These are phyloP conservation scores for Dacryopinax primogenitus DNA, from an alignment of 768 basidiomycete species.

Conservation along the genomic window DNA sequence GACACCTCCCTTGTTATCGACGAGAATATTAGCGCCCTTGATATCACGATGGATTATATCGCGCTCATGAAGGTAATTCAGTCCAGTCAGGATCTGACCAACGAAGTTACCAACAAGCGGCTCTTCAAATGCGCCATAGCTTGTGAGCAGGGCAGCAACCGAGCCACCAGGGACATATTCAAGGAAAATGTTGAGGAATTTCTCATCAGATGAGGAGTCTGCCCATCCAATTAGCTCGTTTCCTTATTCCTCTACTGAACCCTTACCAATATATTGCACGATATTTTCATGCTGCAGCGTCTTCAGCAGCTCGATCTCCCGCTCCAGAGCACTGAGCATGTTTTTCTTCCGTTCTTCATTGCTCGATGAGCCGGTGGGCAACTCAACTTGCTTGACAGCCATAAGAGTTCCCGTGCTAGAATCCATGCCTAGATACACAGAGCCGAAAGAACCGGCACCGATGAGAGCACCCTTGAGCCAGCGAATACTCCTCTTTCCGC, in stretches of 20 bases:
- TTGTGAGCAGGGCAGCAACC: slow-evolving; percentile 73
- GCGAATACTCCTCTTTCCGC: slow-evolving; percentile 54
- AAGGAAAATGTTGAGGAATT: slow-evolving; percentile 87
- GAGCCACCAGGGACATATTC: slow-evolving; percentile 96
- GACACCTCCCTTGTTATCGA: slow-evolving; percentile 94
- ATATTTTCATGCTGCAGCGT: slow-evolving; percentile 91
- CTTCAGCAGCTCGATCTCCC: slow-evolving; percentile 87
- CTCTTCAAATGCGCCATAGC: slow-evolving; percentile 92
- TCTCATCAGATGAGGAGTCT: slow-evolving; percentile 91
- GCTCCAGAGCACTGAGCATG: slow-evolving; percentile 83
- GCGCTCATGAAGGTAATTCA: slow-evolving; percentile 81
- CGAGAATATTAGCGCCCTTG: slow-evolving; percentile 96
- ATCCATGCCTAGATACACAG: slow-evolving; percentile 93
- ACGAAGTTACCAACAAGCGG: slow-evolving; percentile 84
- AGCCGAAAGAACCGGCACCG: slow-evolving; percentile 87
- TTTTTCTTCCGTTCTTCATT: slow-evolving; percentile 88
- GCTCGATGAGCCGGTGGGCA: slow-evolving; percentile 66
- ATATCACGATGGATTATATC: slow-evolving; percentile 97
- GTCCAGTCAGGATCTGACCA: slow-evolving; percentile 75
- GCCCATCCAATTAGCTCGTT: not conserved
- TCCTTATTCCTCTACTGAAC: not conserved
- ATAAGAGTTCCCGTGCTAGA: slow-evolving; percentile 78
- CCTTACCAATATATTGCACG: slow-evolving; percentile 91
- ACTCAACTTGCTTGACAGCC: slow-evolving; percentile 96
- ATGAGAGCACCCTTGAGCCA: slow-evolving; percentile 97